Conservation (phyloP, 345 rosid genomes). For the Gossypium arboreum region DNA sequence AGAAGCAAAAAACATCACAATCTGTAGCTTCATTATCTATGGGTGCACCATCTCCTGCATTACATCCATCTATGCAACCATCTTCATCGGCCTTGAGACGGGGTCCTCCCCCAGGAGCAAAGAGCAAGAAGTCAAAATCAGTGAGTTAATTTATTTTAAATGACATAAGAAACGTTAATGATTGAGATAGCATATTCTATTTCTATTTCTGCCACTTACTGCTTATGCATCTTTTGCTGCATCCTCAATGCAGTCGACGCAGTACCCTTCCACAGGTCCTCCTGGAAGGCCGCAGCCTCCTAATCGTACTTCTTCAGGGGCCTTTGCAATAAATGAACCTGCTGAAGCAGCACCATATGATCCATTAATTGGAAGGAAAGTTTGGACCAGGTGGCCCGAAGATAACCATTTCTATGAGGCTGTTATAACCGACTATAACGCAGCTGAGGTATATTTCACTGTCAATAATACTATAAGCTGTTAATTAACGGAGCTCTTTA, state of each 20-base stretch:
- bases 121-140: constrained; percentile 75
- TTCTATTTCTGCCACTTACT: constrained; percentile 6
- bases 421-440: not conserved
- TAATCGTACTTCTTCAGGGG: constrained; percentile 40
- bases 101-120: constrained; percentile 66
- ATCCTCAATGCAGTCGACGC: constrained; percentile 50
- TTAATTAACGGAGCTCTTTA: constrained; percentile 14
- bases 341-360: constrained; percentile 61
- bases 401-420: constrained; percentile 4
- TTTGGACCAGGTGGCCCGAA: constrained; percentile 1
- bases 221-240: constrained; percentile 27
- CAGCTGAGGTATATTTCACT: not conserved
- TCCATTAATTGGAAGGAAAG: constrained; percentile 38
- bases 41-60: constrained; percentile 72
- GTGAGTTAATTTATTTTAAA: constrained; percentile 45
- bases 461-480: not conserved
- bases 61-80: constrained; percentile 75
- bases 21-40: constrained; percentile 72
- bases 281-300: constrained; percentile 65
- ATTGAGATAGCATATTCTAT: not conserved
- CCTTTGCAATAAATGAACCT: constrained; percentile 54
- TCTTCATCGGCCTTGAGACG: constrained; percentile 69
- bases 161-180: not conserved
- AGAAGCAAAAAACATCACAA: constrained; percentile 80
- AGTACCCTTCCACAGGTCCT: constrained; percentile 62